phyloP scores from a whole-genome alignment of 2,329 filamentous ascomycete species.

The Scytalidium sp. region DNA sequence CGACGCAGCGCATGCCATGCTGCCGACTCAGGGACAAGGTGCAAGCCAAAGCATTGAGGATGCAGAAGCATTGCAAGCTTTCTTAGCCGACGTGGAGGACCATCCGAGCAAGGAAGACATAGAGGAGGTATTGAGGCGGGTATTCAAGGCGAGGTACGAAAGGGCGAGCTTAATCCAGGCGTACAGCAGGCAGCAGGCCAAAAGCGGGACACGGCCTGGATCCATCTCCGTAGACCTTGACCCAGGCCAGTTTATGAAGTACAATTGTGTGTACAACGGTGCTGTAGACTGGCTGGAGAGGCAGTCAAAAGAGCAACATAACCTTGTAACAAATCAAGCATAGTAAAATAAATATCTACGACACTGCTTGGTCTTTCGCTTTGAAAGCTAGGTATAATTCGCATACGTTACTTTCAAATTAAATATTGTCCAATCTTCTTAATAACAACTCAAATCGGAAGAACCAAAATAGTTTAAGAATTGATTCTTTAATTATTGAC shows the following conservation, averaged over 20 bases:
- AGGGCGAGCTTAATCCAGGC: slow-evolving; percentile 37
- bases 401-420: no score
- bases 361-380: no score
- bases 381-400: no score
- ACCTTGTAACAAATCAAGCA: no score
- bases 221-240: slow-evolving; percentile 31
- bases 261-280: slow-evolving; percentile 35
- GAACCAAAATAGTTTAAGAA: no score
- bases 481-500: no score
- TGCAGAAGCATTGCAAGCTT: slow-evolving; percentile 33
- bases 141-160: slow-evolving; percentile 30
- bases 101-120: slow-evolving; percentile 18
- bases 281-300: slow-evolving; percentile 34
- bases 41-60: slow-evolving; percentile 40
- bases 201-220: slow-evolving; percentile 32
- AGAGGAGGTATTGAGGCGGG: slow-evolving; percentile 14
- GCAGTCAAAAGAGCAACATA: no score
- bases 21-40: slow-evolving; percentile 41
- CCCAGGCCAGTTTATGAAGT: slow-evolving; percentile 39
- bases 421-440: no score
- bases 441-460: no score
- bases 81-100: slow-evolving; percentile 19
- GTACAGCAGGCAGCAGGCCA: slow-evolving; percentile 40
- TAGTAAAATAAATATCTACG: no score
- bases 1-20: slow-evolving; percentile 45